phyloP scores from a whole-genome alignment of 2,329 filamentous ascomycete genomes.

The Ciborinia camelliae region DNA sequence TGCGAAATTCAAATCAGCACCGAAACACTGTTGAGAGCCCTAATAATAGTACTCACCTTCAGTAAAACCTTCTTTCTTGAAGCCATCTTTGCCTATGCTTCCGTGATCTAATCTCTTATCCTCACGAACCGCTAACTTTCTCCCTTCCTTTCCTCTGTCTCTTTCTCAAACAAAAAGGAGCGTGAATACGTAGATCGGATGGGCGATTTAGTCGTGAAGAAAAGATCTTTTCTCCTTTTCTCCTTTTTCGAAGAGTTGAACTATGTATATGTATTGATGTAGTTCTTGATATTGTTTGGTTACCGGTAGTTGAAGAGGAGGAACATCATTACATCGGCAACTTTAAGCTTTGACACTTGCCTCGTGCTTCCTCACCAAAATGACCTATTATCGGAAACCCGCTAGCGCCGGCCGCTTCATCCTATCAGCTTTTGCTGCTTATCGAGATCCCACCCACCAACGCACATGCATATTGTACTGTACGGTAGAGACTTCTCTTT shows the following conservation, averaged over 20 bases:
- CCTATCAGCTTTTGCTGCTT: conserved; percentile 22
- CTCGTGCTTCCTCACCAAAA: conserved; percentile 8
- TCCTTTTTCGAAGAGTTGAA: neutral
- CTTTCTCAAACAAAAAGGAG: neutral
- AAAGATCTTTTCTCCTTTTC: no score
- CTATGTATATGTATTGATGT: conserved; percentile 1
- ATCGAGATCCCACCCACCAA: conserved; percentile 10
- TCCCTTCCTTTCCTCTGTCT: conserved; percentile 3
- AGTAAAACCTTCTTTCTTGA: conserved; percentile 63
- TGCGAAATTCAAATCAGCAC: conserved; percentile 41
- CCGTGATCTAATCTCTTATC: conserved; percentile 8
- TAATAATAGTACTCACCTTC: conserved; percentile 49
- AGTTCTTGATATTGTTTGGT: conserved; percentile 9
- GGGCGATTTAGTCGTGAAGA: neutral
- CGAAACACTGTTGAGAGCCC: neutral
- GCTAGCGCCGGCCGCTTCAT: conserved; percentile 22
- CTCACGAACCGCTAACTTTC: conserved; percentile 9
- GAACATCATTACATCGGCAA: conserved; percentile 18
- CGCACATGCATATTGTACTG: conserved; percentile 4
- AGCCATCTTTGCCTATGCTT: conserved; percentile 15
- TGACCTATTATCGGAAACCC: conserved; percentile 5
- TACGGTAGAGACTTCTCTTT: neutral
- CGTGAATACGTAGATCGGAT: neutral
- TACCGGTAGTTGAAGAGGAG: conserved; percentile 1
- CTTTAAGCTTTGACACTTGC: conserved; percentile 16